Evolutionary conservation across 176 grass and related monocot genomes (phyloP).

Genomic region (Themeda triandra): DNA sequence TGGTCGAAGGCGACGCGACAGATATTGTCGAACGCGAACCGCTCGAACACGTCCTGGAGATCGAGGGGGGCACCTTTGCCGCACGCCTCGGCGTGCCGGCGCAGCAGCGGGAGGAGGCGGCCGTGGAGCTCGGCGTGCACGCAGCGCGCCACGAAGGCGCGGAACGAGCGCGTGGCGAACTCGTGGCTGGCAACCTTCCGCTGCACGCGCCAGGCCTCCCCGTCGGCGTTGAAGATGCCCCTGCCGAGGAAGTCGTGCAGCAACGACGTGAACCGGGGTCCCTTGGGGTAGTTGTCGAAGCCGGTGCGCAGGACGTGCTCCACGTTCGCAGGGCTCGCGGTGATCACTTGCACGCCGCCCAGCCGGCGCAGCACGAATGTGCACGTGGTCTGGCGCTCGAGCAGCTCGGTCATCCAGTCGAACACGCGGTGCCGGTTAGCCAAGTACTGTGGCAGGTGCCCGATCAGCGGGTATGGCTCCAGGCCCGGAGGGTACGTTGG

Average conservation of each 20-base stretch:
- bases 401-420: conserved; percentile 50
- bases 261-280: neutral
- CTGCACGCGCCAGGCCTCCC: conserved; percentile 54
- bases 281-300: conserved; percentile 61
- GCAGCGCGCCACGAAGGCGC: conserved; percentile 53
- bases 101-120: conserved; percentile 53
- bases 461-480: conserved; percentile 56
- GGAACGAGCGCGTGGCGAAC: conserved; percentile 68
- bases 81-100: neutral
- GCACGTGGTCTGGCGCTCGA: conserved; percentile 31
- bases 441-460: conserved; percentile 62
- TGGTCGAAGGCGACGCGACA: conserved; percentile 66
- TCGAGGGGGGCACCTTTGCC: conserved; percentile 16
- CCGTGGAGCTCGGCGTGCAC: conserved; percentile 59
- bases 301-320: conserved; percentile 35
- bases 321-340: conserved; percentile 14
- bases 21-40: conserved; percentile 71
- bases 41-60: conserved; percentile 65
- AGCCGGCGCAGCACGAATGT: conserved; percentile 49
- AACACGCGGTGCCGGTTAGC: conserved; percentile 49
- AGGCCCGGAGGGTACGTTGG: neutral
- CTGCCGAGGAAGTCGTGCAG: conserved; percentile 66
- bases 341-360: conserved; percentile 38
- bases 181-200: conserved; percentile 70
- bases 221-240: conserved; percentile 72